Percentiles rank a stretch among this genome's conserved stretches.
These are phyloP conservation scores for Macrotyloma uniflorum DNA, from an alignment of 306 rosid species.

Conservation along the genomic window DNA sequence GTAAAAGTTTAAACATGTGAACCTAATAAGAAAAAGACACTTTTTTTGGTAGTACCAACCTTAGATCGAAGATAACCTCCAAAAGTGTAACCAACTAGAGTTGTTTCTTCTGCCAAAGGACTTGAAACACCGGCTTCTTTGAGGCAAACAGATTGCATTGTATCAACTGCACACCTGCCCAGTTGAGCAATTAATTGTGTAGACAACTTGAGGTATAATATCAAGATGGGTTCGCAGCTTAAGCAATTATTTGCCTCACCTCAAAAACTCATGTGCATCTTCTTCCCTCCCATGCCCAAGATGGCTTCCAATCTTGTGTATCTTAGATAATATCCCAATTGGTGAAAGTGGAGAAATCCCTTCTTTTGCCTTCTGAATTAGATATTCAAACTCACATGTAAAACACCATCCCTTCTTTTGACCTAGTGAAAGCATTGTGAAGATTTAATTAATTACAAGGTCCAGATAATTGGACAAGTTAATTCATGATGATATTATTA, in stretches of 20 bases:
- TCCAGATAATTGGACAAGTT: slow-evolving; percentile 28
- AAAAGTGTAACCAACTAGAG: slow-evolving; percentile 72
- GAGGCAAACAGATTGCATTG: slow-evolving; percentile 81
- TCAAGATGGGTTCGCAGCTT: neutral
- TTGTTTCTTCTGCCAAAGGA: slow-evolving; percentile 77
- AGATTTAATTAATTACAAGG: slow-evolving; percentile 36
- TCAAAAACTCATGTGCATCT: slow-evolving; percentile 88
- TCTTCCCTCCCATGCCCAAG: slow-evolving; percentile 86
- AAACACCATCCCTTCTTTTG: slow-evolving; percentile 84
- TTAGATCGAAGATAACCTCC: slow-evolving; percentile 83
- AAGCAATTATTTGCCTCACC: slow-evolving; percentile 55
- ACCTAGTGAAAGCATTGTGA: slow-evolving; percentile 49
- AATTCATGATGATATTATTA: slow-evolving; percentile 22
- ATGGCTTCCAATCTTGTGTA: slow-evolving; percentile 78
- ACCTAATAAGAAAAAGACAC: slow-evolving; percentile 10
- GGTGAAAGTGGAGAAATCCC: slow-evolving; percentile 78
- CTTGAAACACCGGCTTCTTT: slow-evolving; percentile 61
- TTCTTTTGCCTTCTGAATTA: slow-evolving; percentile 71
- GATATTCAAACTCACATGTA: slow-evolving; percentile 76
- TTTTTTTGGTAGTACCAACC: slow-evolving; percentile 49
- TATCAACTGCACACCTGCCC: slow-evolving; percentile 79
- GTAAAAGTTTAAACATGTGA: slow-evolving; percentile 23
- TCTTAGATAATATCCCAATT: slow-evolving; percentile 72
- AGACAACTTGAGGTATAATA: slow-evolving; percentile 16
- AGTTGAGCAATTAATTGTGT: slow-evolving; percentile 45